These are phyloP conservation scores for Scalesia atractyloides DNA, from an alignment of 129 eudicot species.

Conservation along the genomic window DNA sequence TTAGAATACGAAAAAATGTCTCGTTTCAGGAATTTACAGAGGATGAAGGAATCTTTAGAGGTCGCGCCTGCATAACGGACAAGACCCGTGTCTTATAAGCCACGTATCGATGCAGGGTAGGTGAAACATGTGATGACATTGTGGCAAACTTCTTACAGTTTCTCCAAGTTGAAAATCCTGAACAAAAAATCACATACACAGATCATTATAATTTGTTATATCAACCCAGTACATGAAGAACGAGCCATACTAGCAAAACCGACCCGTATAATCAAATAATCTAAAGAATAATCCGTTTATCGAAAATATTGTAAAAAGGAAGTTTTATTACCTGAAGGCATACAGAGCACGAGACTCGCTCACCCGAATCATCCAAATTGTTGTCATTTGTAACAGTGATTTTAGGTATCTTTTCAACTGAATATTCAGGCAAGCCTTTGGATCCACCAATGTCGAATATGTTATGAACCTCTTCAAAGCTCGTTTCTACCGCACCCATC, in stretches of 20 bases:
- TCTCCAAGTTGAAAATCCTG: slow-evolving; percentile 20
- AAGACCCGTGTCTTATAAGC: slow-evolving; percentile 19
- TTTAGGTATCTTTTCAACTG: slow-evolving; percentile 26
- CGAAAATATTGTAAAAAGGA: background rate
- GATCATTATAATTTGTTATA: too few relatives aligned
- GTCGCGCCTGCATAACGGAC: slow-evolving; percentile 17
- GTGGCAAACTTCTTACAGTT: slow-evolving; percentile 21
- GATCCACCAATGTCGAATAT: slow-evolving; percentile 28
- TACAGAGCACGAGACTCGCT: slow-evolving; percentile 21
- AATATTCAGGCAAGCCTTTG: slow-evolving; percentile 28
- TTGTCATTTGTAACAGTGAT: slow-evolving; percentile 19
- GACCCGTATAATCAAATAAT: too few relatives aligned
- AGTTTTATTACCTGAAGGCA: slow-evolving; percentile 24
- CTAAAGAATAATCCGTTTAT: too few relatives aligned
- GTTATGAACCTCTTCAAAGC: slow-evolving; percentile 25
- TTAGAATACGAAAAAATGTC: background rate
- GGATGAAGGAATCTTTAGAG: slow-evolving; percentile 7
- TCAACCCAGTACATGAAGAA: too few relatives aligned
- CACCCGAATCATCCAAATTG: slow-evolving; percentile 25
- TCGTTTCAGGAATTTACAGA: background rate
- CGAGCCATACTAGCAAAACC: too few relatives aligned
- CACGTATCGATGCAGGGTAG: slow-evolving; percentile 16
- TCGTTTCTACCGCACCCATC: slow-evolving; percentile 31
- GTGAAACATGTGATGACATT: slow-evolving; percentile 23
- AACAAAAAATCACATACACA: background rate